Conservation (phyloP, 768 basidiomycete species). For the Mycena kentingensis region DNA sequence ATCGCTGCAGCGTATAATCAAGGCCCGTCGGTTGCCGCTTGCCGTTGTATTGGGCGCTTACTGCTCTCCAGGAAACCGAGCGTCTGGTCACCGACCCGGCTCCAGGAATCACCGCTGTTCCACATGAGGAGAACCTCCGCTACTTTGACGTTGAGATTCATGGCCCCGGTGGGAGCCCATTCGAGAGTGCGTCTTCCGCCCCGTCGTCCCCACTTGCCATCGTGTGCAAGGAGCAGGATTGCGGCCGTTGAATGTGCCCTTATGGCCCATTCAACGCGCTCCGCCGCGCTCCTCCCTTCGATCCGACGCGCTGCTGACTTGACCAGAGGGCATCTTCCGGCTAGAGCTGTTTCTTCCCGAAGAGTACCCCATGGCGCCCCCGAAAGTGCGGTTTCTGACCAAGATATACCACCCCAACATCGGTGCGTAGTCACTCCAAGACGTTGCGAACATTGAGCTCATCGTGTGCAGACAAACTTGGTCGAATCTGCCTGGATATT, state of each 20-base stretch:
- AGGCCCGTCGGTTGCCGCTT: conserved; percentile 34
- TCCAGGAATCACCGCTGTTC: conserved; percentile 92
- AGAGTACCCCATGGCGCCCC: conserved; percentile 99
- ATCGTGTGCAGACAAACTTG: conserved; percentile 80
- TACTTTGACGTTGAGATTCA: conserved; percentile 99
- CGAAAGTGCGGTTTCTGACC: conserved; percentile 96
- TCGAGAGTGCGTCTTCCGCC: conserved; percentile 57
- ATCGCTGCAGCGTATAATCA: conserved; percentile 52
- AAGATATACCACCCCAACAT: conserved; percentile 99
- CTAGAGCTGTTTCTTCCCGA: conserved; percentile 98
- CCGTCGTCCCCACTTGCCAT: conserved; percentile 9
- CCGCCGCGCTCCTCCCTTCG: background rate
- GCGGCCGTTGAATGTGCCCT: background rate
- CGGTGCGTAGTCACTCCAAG: conserved; percentile 55
- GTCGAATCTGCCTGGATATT: conserved; percentile 97
- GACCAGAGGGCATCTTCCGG: conserved; percentile 84
- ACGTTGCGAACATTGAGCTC: background rate
- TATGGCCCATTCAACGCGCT: background rate
- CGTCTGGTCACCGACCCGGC: conserved; percentile 95
- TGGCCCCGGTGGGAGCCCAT: conserved; percentile 93
- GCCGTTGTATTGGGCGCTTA: conserved; percentile 8
- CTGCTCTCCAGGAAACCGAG: conserved; percentile 82
- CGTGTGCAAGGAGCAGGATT: background rate
- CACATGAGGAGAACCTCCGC: conserved; percentile 95
- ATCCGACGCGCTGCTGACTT: background rate